phyloP scores from a whole-genome alignment of 2,329 filamentous ascomycete species.

The Diplodia seriata region DNA sequence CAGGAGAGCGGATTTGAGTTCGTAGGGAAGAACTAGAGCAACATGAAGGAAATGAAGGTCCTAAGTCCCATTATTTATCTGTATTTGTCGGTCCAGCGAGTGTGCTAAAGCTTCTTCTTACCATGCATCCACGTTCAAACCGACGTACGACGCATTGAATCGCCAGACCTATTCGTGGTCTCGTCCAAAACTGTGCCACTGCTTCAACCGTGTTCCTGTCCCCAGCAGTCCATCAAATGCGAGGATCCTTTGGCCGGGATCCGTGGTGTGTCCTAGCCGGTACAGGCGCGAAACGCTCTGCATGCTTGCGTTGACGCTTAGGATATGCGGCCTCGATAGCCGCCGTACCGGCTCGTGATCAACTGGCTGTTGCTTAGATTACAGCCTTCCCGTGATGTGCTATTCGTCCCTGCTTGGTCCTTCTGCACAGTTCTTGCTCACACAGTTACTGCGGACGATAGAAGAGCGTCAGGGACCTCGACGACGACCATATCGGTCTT shows the following conservation, averaged over 20 bases:
- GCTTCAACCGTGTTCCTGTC: neutral
- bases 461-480: neutral
- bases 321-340: neutral
- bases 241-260: neutral
- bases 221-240: neutral
- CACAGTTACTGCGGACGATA: neutral
- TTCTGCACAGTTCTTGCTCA: too few relatives aligned
- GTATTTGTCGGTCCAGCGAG: neutral
- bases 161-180: neutral
- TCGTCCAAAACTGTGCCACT: neutral
- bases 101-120: neutral
- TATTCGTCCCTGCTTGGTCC: neutral
- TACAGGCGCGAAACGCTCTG: neutral
- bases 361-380: neutral
- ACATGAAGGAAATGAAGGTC: neutral
- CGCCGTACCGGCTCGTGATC: neutral
- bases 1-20: neutral
- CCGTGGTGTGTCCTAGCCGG: neutral
- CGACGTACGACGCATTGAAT: neutral
- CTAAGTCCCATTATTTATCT: neutral
- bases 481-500: slow-evolving; percentile 2
- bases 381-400: neutral
- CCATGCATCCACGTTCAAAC: neutral
- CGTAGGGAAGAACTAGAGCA: neutral
- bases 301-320: neutral